phyloP scores from a whole-genome alignment of 768 basidiomycete species.

The Agaricus blazei region DNA sequence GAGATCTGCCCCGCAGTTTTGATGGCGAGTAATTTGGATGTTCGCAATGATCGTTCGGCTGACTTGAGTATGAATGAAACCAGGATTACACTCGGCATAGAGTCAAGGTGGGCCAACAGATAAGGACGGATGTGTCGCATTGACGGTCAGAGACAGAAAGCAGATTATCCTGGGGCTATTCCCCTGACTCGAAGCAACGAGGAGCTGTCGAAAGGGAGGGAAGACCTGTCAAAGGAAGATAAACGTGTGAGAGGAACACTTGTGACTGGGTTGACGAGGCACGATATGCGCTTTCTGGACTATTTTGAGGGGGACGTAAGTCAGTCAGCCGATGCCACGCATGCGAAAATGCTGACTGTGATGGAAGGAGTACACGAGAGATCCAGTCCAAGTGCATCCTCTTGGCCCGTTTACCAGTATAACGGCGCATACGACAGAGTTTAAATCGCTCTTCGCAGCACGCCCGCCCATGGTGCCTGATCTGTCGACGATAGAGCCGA shows the following conservation, averaged over 20 bases:
- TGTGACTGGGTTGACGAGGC: slow-evolving; percentile 61
- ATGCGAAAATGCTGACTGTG: not conserved
- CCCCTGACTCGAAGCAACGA: slow-evolving; percentile 44
- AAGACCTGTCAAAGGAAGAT: slow-evolving; percentile 50
- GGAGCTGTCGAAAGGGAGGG: slow-evolving; percentile 35
- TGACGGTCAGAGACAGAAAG: slow-evolving; percentile 30
- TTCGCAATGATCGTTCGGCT: not conserved
- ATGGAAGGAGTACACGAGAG: slow-evolving; percentile 66
- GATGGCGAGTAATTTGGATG: slow-evolving; percentile 40
- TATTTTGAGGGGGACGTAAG: slow-evolving; percentile 77
- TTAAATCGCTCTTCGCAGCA: slow-evolving; percentile 29
- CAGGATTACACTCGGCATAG: slow-evolving; percentile 81
- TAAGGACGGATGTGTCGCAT: not conserved
- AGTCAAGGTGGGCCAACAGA: slow-evolving; percentile 44
- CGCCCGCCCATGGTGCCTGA: slow-evolving; percentile 38
- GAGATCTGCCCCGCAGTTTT: slow-evolving; percentile 71
- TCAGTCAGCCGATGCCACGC: too few relatives aligned
- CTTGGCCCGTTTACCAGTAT: slow-evolving; percentile 39
- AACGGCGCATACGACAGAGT: slow-evolving; percentile 19
- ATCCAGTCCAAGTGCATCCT: slow-evolving; percentile 48
- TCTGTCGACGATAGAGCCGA: slow-evolving; percentile 22
- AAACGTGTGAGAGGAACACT: slow-evolving; percentile 73
- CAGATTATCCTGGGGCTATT: slow-evolving; percentile 83
- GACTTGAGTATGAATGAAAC: slow-evolving; percentile 2
- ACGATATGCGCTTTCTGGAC: slow-evolving; percentile 69